Percentiles rank a stretch among this genome's conserved stretches.
phyloP scores from a whole-genome alignment of 768 basidiomycete genomes.

The Podaxis sp. region DNA sequence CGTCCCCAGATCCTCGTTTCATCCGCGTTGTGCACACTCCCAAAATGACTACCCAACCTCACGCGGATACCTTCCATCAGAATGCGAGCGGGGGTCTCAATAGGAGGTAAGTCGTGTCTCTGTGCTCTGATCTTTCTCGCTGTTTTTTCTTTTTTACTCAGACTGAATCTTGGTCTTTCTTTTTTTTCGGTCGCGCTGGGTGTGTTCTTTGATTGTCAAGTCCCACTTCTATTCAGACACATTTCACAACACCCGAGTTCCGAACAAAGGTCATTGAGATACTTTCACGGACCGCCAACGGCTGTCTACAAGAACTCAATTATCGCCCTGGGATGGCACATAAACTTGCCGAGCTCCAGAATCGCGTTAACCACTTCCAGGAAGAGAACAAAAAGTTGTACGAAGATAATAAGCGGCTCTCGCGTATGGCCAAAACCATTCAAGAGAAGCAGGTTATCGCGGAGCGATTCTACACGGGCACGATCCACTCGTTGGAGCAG shows the following conservation, averaged over 20 bases:
- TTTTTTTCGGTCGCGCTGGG: not conserved
- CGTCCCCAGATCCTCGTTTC: not conserved
- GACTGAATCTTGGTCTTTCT: not conserved
- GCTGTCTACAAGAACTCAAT: constrained; percentile 45
- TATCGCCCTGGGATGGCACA: constrained; percentile 42
- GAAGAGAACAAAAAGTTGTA: constrained; percentile 37
- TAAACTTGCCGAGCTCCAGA: constrained; percentile 34
- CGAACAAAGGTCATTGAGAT: constrained; percentile 42
- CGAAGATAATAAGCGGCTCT: constrained; percentile 37
- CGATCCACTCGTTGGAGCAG: constrained; percentile 13
- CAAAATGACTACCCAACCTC: not conserved
- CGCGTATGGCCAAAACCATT: constrained; percentile 20
- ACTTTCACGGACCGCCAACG: constrained; percentile 41
- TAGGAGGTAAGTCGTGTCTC: not conserved
- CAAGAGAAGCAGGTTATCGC: constrained; percentile 19
- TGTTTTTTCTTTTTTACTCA: not conserved
- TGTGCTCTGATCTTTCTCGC: too few relatives aligned
- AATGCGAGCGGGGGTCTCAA: not conserved
- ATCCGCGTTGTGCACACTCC: not conserved
- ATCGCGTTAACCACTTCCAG: constrained; percentile 28
- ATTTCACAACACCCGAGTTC: not conserved
- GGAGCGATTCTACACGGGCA: constrained; percentile 19
- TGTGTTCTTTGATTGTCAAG: not conserved
- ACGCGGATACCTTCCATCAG: not conserved
- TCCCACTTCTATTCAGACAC: not conserved